Conservation (phyloP, 2,329 filamentous ascomycete species). For the Monilinia vaccinii-corymbosi region DNA sequence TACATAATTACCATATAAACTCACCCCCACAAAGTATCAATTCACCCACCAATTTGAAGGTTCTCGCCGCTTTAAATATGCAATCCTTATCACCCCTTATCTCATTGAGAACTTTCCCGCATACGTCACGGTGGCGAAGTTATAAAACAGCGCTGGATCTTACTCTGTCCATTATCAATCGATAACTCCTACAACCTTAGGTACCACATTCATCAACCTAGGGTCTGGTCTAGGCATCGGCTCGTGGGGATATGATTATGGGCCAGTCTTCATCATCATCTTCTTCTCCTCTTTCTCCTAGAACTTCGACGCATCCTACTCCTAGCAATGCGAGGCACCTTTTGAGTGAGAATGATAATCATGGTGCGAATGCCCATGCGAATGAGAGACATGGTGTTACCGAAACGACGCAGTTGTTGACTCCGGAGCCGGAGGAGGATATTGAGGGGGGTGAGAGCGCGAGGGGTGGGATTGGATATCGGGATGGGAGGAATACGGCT, state of each 20-base stretch:
- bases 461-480: not conserved
- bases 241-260: not conserved
- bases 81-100: not conserved
- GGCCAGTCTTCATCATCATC: conserved; percentile 1
- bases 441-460: conserved; percentile 6
- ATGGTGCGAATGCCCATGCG: not conserved
- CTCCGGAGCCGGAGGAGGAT: conserved; percentile 17
- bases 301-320: not conserved
- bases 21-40: not conserved
- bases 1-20: too few species aligned
- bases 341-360: too few species aligned
- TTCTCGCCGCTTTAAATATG: not conserved
- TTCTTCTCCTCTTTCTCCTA: not conserved
- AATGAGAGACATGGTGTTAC: conserved; percentile 3
- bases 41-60: not conserved
- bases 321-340: too few species aligned
- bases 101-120: not conserved
- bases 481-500: not conserved
- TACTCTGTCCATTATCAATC: conserved; percentile 1
- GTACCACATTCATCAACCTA: not conserved
- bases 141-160: conserved; percentile 7
- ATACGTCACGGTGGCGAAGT: not conserved
- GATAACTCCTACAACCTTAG: not conserved
- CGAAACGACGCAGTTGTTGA: conserved; percentile 12
- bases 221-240: not conserved